Evolutionary conservation across 2,329 filamentous ascomycete genomes (phyloP).

Genomic region (Stachybotrys chartarum): DNA sequence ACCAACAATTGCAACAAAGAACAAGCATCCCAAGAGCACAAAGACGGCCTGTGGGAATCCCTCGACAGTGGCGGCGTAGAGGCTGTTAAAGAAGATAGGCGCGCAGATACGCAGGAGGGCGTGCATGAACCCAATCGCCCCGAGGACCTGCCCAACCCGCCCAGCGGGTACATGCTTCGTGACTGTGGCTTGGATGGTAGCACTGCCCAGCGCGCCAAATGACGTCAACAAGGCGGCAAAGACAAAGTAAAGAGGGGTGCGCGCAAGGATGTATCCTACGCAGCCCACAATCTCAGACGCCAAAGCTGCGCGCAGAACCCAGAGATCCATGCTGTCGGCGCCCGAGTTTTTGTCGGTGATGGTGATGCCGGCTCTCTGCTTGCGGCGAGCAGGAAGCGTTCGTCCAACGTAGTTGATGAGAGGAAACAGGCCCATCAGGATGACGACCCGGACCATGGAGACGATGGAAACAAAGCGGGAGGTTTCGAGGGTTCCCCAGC

Average conservation of each 20-base stretch:
- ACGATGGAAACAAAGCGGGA: slow-evolving; percentile 75
- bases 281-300: slow-evolving; percentile 71
- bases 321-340: slow-evolving; percentile 70
- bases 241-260: slow-evolving; percentile 58
- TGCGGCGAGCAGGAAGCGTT: slow-evolving; percentile 36
- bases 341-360: slow-evolving; percentile 51
- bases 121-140: slow-evolving; percentile 80
- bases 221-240: slow-evolving; percentile 65
- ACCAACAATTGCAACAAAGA: slow-evolving; percentile 56
- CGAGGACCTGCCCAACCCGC: slow-evolving; percentile 77
- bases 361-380: slow-evolving; percentile 26
- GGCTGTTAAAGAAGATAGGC: slow-evolving; percentile 75
- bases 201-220: slow-evolving; percentile 76
- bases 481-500: slow-evolving; percentile 75
- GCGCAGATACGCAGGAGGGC: slow-evolving; percentile 71
- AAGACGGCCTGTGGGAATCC: slow-evolving; percentile 78
- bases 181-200: slow-evolving; percentile 74
- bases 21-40: slow-evolving; percentile 61
- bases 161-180: slow-evolving; percentile 88
- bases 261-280: slow-evolving; percentile 64
- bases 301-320: slow-evolving; percentile 67
- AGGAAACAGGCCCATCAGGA: slow-evolving; percentile 70
- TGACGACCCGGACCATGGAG: slow-evolving; percentile 68
- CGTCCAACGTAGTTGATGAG: slow-evolving; percentile 70
- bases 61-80: slow-evolving; percentile 77